Evolutionary conservation across 2,329 filamentous ascomycete species (phyloP), one percentile per base, ranked within the genome.

Genomic region (Ceratocystis papillata): DNA sequence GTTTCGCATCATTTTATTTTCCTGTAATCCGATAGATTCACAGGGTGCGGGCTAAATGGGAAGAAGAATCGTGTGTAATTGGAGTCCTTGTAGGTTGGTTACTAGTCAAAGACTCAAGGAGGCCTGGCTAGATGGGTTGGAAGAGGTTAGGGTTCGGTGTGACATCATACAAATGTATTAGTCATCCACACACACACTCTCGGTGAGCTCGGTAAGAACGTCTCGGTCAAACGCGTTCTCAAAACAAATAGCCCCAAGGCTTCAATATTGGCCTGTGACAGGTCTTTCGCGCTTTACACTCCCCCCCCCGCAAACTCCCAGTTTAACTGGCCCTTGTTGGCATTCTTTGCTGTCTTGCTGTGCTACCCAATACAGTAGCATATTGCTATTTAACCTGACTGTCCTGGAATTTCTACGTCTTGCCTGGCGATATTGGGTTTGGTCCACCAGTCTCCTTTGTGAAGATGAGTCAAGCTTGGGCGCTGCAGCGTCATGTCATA

Each of bases 401-500:
- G 48, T 22, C 7, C 48, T 22, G 3, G 20, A 50, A 22, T 12
- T 22, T 22, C 8, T 22, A 8, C 48, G 48, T 10, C 48, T 50
- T 22, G 48, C n/a, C 37, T 22, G 22, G 48, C n/a, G 46, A 44
- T 62, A 22, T 20, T 44, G 22, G 6, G 8, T 22, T 25, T 20
- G 4, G 22, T 22, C 28, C 15, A 15, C 62, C 25, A 64, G 20
- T 22, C 48, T 50, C 20, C 20, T 25, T 22, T 20, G 22, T 20
- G 33, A 37, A 45, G 33, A 67, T 67, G 65, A 65, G 59, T 20
- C 48, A 44, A 55, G 61, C 67, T 44, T 68, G 67, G 67, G 60
- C 67, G 22, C 45, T 76, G 64, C 79, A 78, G 68, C 80, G 77
- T 70, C 77, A 79, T 66, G 79, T 76, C 69, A 75, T 83, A 55